Base-by-base conservation (phyloP, 75 land plant species). In the Picea glauca region DNA sequence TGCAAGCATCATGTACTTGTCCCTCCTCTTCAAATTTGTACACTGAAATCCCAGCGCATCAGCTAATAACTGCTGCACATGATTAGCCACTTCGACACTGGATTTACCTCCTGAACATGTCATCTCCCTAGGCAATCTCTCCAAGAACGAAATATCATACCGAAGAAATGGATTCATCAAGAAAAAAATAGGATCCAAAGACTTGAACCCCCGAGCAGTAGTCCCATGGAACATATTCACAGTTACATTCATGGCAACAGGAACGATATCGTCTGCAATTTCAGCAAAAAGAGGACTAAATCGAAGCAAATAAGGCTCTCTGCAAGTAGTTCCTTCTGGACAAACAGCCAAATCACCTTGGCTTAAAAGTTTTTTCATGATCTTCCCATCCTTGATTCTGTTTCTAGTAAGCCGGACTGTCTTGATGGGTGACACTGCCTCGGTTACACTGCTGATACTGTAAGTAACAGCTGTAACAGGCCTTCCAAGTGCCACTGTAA, bases 261-360 rank as follows among this genome's bases (percentile, higher is more conserved):
- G 93, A 31, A 82, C 86, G 18, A 91, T 91, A 35, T 83, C 84
- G 15, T 89, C 93, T 20, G 93, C 74, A 12, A 91, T 78, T 81
- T 91, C 93, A 1, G 93, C 91, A 59, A 91, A 91, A 26, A 91
- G 80, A 7, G 91, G 65, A 66, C 89, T 86, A 78, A 91, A 91
- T 20, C 93, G 80, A 15, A 91, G 77, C 46, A 91, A 74, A 64
- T 80, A 88, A 13, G 93, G 93, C 80, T 91, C 93, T 58, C 93
- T 65, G 82, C 93, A 91, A 1, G 93, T 91, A 20, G 93, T 91
- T n/a, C 99, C 99, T 62, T 96, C 99, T 0, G 99, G 99, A 67
- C 99, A 96, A 0, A 96, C 92, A 63, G 87, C 94, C 12, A 96
- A 76, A 64, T 92, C 91, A 3, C 94, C 97, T 11, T 78, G 65